Evolutionary conservation across 164 flowering plant species (phyloP).

Genomic region (Nymphaea colorata): DNA sequence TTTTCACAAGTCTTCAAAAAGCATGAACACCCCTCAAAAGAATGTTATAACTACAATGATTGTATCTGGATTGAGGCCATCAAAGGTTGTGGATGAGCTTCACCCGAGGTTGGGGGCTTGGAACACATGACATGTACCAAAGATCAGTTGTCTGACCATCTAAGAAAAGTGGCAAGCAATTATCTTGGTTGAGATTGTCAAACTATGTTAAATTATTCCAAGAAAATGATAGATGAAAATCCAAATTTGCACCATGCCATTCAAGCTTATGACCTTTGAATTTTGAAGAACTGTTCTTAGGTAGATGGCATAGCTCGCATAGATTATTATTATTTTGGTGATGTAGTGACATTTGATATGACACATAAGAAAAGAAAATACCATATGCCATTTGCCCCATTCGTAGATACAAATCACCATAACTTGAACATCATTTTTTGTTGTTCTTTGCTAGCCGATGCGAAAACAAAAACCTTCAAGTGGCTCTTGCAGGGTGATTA

Average conservation of each 20-base stretch:
- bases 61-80: too few relatives aligned
- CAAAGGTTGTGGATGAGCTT: too few relatives aligned
- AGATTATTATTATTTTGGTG: conserved; percentile 4
- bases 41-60: too few relatives aligned
- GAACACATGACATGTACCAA: too few relatives aligned
- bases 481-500: conserved; percentile 7
- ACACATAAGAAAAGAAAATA: conserved; percentile 3
- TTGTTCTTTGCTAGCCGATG: conserved; percentile 4
- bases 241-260: conserved; percentile 2
- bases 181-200: neutral
- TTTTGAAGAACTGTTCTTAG: conserved; percentile 6
- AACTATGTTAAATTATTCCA: conserved; percentile 1
- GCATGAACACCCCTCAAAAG: too few relatives aligned
- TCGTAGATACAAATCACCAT: conserved; percentile 6
- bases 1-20: neutral
- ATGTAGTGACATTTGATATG: conserved; percentile 6
- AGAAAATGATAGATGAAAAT: neutral
- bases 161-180: too few relatives aligned
- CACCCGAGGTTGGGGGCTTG: too few relatives aligned
- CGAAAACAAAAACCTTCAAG: conserved; percentile 1
- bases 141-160: too few relatives aligned
- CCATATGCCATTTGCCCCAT: conserved; percentile 5
- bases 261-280: conserved; percentile 1
- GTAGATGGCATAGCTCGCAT: neutral
- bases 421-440: conserved; percentile 3